Conservation (phyloP, 2,329 filamentous ascomycete species). For the Hypoxylon sp. region DNA sequence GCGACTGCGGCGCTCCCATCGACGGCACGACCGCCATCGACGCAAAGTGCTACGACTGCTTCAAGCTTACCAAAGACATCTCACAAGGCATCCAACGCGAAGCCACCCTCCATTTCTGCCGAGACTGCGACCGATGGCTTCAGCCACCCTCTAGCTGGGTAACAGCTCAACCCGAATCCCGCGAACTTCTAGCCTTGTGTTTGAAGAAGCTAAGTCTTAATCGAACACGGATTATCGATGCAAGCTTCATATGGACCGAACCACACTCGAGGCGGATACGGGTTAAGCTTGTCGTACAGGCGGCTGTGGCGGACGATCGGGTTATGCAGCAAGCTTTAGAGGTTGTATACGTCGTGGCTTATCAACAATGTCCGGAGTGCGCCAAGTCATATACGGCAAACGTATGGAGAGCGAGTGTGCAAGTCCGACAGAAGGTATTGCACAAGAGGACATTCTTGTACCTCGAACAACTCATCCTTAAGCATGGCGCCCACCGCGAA, state of each 20-base stretch:
- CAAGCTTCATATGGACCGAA: conserved; percentile 98
- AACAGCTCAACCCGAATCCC: conserved; percentile 85
- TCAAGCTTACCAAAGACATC: conserved; percentile 95
- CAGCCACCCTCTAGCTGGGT: conserved; percentile 90
- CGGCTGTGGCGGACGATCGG: conserved; percentile 73
- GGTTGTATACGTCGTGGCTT: conserved; percentile 90
- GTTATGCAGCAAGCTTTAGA: conserved; percentile 94
- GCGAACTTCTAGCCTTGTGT: conserved; percentile 93
- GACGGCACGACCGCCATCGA: conserved; percentile 89
- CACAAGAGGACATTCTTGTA: conserved; percentile 84
- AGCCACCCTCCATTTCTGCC: conserved; percentile 89
- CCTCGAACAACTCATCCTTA: conserved; percentile 95
- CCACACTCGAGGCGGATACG: conserved; percentile 93
- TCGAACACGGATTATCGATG: conserved; percentile 95
- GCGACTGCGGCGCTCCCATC: conserved; percentile 96
- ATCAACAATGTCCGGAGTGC: conserved; percentile 95
- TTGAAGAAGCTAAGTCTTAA: conserved; percentile 87
- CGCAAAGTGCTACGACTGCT: conserved; percentile 94
- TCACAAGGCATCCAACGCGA: conserved; percentile 93
- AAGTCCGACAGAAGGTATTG: conserved; percentile 95
- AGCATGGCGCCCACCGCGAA: conserved; percentile 91
- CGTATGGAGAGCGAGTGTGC: conserved; percentile 92
- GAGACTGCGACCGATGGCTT: conserved; percentile 95
- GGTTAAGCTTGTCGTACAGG: conserved; percentile 95
- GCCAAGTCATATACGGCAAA: conserved; percentile 97